Percentiles rank a stretch among this genome's conserved stretches.
Conservation (phyloP, 345 rosid species). For the Bruguiera gymnorhiza region DNA sequence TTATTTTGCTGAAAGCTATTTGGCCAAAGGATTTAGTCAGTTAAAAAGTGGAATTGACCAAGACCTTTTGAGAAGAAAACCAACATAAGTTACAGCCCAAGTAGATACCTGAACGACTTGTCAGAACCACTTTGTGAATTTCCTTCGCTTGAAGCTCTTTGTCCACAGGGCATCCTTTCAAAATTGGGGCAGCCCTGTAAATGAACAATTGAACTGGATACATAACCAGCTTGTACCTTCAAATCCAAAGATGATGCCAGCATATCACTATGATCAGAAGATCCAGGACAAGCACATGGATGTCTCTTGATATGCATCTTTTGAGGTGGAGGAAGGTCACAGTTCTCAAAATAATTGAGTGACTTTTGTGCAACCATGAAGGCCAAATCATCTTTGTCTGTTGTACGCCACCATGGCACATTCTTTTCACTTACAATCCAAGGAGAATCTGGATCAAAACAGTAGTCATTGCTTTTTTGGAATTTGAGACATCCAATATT, state of each 20-base stretch:
- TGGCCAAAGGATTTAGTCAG: neutral
- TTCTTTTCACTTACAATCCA: slow-evolving; percentile 58
- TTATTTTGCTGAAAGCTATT: neutral
- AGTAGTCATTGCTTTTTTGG: slow-evolving; percentile 33
- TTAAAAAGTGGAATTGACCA: neutral
- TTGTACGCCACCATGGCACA: slow-evolving; percentile 85
- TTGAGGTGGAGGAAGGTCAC: slow-evolving; percentile 88
- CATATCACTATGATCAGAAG: slow-evolving; percentile 33
- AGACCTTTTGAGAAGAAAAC: neutral
- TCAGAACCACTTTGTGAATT: slow-evolving; percentile 28
- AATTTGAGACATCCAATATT: slow-evolving; percentile 25
- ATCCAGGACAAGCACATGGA: slow-evolving; percentile 30
- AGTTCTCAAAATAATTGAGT: slow-evolving; percentile 61
- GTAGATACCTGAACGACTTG: slow-evolving; percentile 41
- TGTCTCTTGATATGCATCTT: slow-evolving; percentile 44
- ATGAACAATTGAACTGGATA: slow-evolving; percentile 29
- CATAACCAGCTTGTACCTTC: slow-evolving; percentile 23
- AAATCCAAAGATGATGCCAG: slow-evolving; percentile 26
- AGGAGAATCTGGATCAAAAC: slow-evolving; percentile 50
- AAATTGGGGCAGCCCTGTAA: slow-evolving; percentile 21
- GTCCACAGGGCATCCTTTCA: slow-evolving; percentile 18
- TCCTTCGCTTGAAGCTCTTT: slow-evolving; percentile 27
- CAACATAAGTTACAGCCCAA: slow-evolving; percentile 1
- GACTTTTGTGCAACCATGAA: slow-evolving; percentile 84
- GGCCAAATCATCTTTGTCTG: slow-evolving; percentile 77